Evolutionary conservation across 495 filamentous ascomycete genomes (phyloP).

Genomic region (Hyaloscypha bicolor): DNA sequence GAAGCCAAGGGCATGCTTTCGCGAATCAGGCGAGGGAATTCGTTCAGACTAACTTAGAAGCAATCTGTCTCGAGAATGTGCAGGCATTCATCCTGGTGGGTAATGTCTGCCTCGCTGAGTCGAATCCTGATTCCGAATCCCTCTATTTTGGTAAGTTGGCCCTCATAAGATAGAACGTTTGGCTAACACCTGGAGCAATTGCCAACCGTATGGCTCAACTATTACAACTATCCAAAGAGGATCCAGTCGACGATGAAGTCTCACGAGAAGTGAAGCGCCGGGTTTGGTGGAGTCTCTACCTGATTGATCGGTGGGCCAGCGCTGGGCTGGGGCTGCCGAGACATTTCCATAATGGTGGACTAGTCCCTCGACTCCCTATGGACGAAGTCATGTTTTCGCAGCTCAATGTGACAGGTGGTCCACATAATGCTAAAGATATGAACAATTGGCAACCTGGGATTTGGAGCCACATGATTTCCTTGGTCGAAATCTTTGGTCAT

Average conservation of each 20-base stretch:
- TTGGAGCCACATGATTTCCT: constrained; percentile 21
- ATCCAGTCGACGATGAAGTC: constrained; percentile 3
- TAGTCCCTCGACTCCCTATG: constrained; percentile 18
- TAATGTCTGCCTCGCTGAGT: constrained; percentile 16
- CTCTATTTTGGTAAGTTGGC: constrained; percentile 21
- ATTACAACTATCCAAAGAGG: not conserved
- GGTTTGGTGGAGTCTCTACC: constrained; percentile 23
- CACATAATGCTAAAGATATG: not conserved
- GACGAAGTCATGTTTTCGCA: constrained; percentile 7
- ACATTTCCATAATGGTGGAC: not conserved
- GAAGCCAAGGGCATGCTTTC: constrained; percentile 3
- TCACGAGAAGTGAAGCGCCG: constrained; percentile 13
- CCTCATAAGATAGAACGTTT: not conserved
- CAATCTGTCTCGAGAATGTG: constrained; percentile 26
- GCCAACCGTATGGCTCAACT: constrained; percentile 26
- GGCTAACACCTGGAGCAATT: constrained; percentile 8
- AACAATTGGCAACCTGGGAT: constrained; percentile 17
- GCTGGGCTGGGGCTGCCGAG: constrained; percentile 8
- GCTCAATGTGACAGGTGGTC: not conserved
- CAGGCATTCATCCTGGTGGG: constrained; percentile 26
- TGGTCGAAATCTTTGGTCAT: constrained; percentile 18
- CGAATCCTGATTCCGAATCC: constrained; percentile 14
- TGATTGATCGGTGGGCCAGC: constrained; percentile 24
- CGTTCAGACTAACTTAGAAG: constrained; percentile 16
- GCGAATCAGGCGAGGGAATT: constrained; percentile 5